Conservation (phyloP, 129 eudicot genomes). For the Deinandra increscens region DNA sequence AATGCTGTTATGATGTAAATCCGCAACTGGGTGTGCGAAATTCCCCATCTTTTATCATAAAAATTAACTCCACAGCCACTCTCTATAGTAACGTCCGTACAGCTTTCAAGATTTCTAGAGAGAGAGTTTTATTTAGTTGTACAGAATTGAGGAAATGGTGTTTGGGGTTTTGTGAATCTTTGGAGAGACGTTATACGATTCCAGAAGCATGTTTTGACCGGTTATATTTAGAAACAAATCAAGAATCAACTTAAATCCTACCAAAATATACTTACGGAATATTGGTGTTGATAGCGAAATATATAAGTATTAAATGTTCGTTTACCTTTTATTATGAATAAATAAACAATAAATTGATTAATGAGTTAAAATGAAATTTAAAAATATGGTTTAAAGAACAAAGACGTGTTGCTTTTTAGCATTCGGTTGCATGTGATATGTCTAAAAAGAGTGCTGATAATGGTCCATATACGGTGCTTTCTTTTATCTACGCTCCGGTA, state of each 20-base stretch:
- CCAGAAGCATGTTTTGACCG: slow-evolving; percentile 17
- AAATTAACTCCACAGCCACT: neutral
- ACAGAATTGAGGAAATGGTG: slow-evolving; percentile 9
- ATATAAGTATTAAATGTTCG: neutral
- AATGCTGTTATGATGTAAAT: slow-evolving; percentile 26
- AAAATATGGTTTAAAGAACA: slow-evolving; percentile 26
- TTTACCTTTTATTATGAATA: neutral
- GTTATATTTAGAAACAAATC: neutral
- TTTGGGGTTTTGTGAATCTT: slow-evolving; percentile 53
- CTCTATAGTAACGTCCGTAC: slow-evolving; percentile 20
- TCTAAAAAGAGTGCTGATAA: slow-evolving; percentile 4
- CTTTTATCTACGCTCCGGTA: slow-evolving; percentile 9
- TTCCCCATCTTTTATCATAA: slow-evolving; percentile 31
- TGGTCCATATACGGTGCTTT: slow-evolving; percentile 1
- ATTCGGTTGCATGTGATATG: slow-evolving; percentile 35
- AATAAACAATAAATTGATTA: neutral
- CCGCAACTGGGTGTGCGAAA: slow-evolving; percentile 21
- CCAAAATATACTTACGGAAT: neutral
- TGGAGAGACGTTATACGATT: slow-evolving; percentile 47
- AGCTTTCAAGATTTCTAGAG: slow-evolving; percentile 6
- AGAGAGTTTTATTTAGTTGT: too few species aligned
- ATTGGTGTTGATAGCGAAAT: slow-evolving; percentile 5
- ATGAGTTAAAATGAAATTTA: neutral
- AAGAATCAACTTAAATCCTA: neutral
- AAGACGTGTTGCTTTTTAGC: slow-evolving; percentile 26